These are phyloP conservation scores for Tricholoma bakamatsutake DNA, from an alignment of 768 basidiomycete species.

Conservation along the genomic window DNA sequence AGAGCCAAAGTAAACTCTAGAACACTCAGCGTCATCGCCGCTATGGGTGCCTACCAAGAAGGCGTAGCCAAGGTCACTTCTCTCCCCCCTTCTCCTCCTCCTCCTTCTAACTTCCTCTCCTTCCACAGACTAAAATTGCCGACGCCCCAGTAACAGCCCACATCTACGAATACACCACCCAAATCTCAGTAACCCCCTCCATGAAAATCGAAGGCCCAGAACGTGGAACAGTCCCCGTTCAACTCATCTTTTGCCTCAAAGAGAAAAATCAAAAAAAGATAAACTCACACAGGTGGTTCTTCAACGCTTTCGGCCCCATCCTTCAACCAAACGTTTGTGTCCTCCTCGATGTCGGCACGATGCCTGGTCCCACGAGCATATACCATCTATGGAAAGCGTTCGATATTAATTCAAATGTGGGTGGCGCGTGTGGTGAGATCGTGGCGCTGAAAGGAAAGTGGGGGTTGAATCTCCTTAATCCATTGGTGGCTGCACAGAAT, in stretches of 20 bases:
- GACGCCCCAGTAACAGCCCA: constrained; percentile 78
- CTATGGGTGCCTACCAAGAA: constrained; percentile 94
- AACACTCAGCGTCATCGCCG: constrained; percentile 81
- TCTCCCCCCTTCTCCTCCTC: too few relatives aligned
- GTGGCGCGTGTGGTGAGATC: constrained; percentile 95
- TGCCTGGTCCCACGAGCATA: constrained; percentile 83
- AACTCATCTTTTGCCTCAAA: constrained; percentile 88
- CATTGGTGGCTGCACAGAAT: constrained; percentile 86
- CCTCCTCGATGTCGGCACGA: constrained; percentile 76
- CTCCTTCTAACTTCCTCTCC: too few relatives aligned
- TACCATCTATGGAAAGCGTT: constrained; percentile 96
- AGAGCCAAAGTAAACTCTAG: constrained; percentile 79
- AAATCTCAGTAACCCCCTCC: constrained; percentile 77
- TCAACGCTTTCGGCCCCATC: constrained; percentile 81
- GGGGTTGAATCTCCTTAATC: constrained; percentile 74
- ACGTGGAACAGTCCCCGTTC: constrained; percentile 80
- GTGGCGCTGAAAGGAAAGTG: constrained; percentile 87
- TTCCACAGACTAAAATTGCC: constrained; percentile 78
- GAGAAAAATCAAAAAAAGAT: constrained; percentile 96
- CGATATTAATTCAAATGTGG: constrained; percentile 86
- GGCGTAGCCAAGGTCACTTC: constrained; percentile 75
- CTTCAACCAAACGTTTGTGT: constrained; percentile 91
- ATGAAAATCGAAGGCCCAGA: constrained; percentile 79
- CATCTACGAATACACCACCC: constrained; percentile 92
- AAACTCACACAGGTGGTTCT: constrained; percentile 93